Evolutionary conservation across 139 green algal genomes (phyloP), one percentile per base, ranked within the genome.

Genomic region (Micractinium sp.): DNA sequence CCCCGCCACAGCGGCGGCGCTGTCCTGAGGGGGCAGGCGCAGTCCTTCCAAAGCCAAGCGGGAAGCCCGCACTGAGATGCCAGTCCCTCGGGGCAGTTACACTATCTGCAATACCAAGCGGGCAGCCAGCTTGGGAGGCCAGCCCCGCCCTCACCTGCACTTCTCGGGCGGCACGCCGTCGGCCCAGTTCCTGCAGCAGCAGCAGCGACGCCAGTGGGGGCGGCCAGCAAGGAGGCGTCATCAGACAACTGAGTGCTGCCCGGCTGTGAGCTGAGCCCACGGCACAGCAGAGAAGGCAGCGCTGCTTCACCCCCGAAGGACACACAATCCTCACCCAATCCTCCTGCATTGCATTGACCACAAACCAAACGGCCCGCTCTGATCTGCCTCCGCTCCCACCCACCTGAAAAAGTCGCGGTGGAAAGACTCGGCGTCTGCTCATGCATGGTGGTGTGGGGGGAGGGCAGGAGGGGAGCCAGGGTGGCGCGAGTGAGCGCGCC

Each of bases 401-500:
- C 47, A 73, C 80, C 81, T 41, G 83, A 88, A 88, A 20, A 88
- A 88, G 85, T 88, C 85, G 1, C 85, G 41, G 85, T 88, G 85
- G 41, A 38, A 88, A 0, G 71, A 82, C n/a, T 88, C 85, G 1
- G 85, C 69, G 36, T 88, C 38, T 82, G 76, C 38, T 29, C 69
- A 76, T 9, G 9, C 47, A 56, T 9, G 9, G 7, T 16, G 5
- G 47, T 5, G 47, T 5, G 7, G 47, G 47, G 47, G 9, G 7
- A 56, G 47, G 47, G 47, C 47, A 56, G 47, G 47, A 56, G 9
- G n/a, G 9, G 47, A 56, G 47, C 9, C 47, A 56, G 47, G 47
- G 9, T 56, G 47, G 7, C 47, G 47, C 9, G 47, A 9, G 47
- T 56, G 47, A 9, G 47, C 47, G 9, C 47, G 47, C 47, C 9